Evolutionary conservation across 164 flowering plant genomes (phyloP).

Genomic region (Chloranthus sessilifolius): DNA sequence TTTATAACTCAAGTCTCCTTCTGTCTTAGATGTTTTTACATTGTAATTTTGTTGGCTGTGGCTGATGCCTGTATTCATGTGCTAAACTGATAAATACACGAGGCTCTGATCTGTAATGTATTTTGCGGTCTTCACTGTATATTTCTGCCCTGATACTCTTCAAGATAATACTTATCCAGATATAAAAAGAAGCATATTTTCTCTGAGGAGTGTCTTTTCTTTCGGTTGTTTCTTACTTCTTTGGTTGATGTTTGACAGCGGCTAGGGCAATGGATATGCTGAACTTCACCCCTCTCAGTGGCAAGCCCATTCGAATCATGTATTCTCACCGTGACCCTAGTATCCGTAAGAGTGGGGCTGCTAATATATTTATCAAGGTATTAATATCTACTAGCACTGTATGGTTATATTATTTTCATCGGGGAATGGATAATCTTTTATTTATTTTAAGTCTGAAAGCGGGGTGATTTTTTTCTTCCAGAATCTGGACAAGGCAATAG

Average conservation of each 20-base stretch:
- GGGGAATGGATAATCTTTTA: neutral
- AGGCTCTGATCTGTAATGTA: too few relatives aligned
- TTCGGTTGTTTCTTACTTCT: slow-evolving; percentile 3
- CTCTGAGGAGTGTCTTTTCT: too few relatives aligned
- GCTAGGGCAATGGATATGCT: slow-evolving; percentile 63
- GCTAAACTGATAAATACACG: too few relatives aligned
- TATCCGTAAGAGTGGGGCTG: slow-evolving; percentile 66
- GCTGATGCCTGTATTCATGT: too few relatives aligned
- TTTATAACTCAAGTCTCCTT: too few relatives aligned
- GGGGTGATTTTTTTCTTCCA: slow-evolving; percentile 16
- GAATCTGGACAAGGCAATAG: slow-evolving; percentile 75
- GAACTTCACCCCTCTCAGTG: slow-evolving; percentile 60
- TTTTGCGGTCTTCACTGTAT: too few relatives aligned
- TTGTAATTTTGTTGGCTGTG: too few relatives aligned
- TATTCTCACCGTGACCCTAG: slow-evolving; percentile 76
- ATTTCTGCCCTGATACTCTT: too few relatives aligned
- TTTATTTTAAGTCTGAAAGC: neutral
- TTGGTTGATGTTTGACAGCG: slow-evolving; percentile 34
- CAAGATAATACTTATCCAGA: too few relatives aligned
- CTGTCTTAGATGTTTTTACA: too few relatives aligned
- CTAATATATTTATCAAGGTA: slow-evolving; percentile 69
- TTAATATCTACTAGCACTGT: too few relatives aligned
- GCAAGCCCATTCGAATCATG: slow-evolving; percentile 66
- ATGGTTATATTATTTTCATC: neutral
- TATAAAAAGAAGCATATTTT: too few relatives aligned